Evolutionary conservation across 805 yeast genomes (phyloP).

Genomic region (Metschnikowia cubensis): DNA sequence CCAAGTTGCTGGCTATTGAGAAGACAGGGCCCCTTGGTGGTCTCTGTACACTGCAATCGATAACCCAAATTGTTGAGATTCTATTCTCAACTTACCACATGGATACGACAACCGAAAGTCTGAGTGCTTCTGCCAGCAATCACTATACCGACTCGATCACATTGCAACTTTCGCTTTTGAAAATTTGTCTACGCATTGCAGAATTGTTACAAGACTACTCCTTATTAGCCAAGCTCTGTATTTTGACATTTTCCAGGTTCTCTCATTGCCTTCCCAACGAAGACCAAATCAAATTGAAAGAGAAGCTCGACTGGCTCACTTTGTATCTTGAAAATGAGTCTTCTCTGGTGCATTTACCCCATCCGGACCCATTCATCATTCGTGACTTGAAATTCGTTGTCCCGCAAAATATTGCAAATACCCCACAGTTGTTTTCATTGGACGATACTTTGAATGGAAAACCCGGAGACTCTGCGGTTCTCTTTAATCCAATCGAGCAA

Average conservation of each 20-base stretch:
- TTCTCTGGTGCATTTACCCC: slow-evolving; percentile 32
- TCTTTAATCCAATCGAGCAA: slow-evolving; percentile 51
- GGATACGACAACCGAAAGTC: slow-evolving; percentile 31
- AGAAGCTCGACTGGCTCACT: slow-evolving; percentile 24
- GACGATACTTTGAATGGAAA: neutral
- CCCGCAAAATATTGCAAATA: slow-evolving; percentile 3
- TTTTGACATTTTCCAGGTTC: slow-evolving; percentile 53
- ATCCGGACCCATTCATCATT: slow-evolving; percentile 74
- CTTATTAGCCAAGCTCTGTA: slow-evolving; percentile 41
- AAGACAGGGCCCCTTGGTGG: slow-evolving; percentile 1
- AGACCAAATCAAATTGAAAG: slow-evolving; percentile 51
- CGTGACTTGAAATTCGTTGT: slow-evolving; percentile 42
- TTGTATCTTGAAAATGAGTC: slow-evolving; percentile 21
- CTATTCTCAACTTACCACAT: slow-evolving; percentile 56
- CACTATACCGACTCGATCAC: slow-evolving; percentile 46
- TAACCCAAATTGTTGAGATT: slow-evolving; percentile 43
- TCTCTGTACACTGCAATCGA: slow-evolving; percentile 7
- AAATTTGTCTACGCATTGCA: slow-evolving; percentile 50
- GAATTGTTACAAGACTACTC: slow-evolving; percentile 46
- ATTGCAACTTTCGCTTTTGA: slow-evolving; percentile 53
- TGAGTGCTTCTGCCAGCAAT: slow-evolving; percentile 17
- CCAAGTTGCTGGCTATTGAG: slow-evolving; percentile 27
- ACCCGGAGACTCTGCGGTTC: slow-evolving; percentile 8
- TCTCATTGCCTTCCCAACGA: slow-evolving; percentile 48
- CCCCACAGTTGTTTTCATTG: slow-evolving; percentile 6